These are phyloP conservation scores for Fonsecaea nubica DNA, from an alignment of 2,329 filamentous ascomycete genomes.

Conservation along the genomic window DNA sequence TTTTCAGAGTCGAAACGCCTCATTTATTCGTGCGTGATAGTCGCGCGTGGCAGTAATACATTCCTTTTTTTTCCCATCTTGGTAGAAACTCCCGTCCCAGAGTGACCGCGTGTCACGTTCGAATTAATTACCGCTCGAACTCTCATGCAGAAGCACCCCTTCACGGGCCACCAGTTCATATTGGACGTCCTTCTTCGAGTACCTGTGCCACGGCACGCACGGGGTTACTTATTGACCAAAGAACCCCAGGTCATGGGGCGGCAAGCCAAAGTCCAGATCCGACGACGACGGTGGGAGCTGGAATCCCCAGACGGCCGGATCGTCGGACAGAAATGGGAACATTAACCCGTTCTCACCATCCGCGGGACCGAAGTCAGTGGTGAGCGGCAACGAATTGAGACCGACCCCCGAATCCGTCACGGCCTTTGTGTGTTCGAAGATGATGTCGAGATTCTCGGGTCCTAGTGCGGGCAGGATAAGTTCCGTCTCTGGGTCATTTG, in stretches of 20 bases:
- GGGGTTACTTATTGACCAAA: background rate
- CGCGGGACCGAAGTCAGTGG: background rate
- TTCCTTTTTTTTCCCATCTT: too few species aligned
- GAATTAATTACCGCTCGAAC: too few species aligned
- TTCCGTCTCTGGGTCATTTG: background rate
- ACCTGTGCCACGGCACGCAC: slow-evolving; percentile 4
- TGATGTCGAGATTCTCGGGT: background rate
- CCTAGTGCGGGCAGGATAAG: background rate
- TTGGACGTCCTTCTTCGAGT: too few species aligned
- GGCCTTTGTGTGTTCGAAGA: background rate
- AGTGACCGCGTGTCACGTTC: too few species aligned
- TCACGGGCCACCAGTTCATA: too few species aligned
- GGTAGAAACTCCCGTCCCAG: too few species aligned
- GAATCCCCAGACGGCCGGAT: slow-evolving; percentile 7
- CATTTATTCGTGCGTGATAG: too few species aligned
- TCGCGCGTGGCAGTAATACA: too few species aligned
- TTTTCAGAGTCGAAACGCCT: background rate
- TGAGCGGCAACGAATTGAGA: background rate
- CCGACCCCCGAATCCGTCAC: background rate
- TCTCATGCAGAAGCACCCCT: too few species aligned
- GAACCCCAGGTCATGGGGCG: slow-evolving; percentile 3
- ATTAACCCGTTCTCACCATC: background rate
- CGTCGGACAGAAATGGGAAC: background rate
- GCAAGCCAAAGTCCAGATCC: slow-evolving; percentile 14
- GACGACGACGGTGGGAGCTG: slow-evolving; percentile 9